A percentile compares a stretch with the other conserved stretches of the same genome.
These are phyloP conservation scores for Raddia distichophylla DNA, from an alignment of 176 grass and related monocot species.

Conservation along the genomic window DNA sequence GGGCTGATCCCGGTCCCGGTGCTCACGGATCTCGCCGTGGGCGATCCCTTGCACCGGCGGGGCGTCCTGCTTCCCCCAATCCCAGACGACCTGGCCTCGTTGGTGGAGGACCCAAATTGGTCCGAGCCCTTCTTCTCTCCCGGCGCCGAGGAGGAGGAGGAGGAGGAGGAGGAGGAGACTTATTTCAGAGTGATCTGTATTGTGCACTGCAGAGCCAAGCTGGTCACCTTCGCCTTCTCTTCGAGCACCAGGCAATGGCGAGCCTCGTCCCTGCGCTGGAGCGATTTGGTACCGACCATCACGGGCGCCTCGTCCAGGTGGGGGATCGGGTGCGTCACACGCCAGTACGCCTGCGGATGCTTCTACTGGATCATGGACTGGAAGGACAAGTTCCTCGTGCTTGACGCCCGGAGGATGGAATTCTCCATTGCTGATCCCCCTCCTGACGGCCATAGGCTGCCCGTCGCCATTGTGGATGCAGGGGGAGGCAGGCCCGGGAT, in stretches of 20 bases:
- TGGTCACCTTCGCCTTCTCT: constrained; percentile 38
- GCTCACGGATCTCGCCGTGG: constrained; percentile 40
- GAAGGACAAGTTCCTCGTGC: constrained; percentile 32
- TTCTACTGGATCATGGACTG: constrained; percentile 46
- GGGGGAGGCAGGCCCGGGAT: constrained; percentile 40
- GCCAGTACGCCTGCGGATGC: constrained; percentile 30
- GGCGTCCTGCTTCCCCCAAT: constrained; percentile 30
- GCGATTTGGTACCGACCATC: background rate
- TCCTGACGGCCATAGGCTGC: constrained; percentile 16
- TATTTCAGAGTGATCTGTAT: constrained; percentile 42
- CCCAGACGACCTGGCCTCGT: constrained; percentile 31
- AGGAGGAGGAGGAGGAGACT: background rate
- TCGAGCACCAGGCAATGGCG: constrained; percentile 28
- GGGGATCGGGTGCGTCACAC: background rate
- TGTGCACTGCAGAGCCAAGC: constrained; percentile 42
- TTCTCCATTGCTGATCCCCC: constrained; percentile 47
- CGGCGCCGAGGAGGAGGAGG: background rate
- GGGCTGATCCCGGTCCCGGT: background rate
- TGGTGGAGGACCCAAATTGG: constrained; percentile 45
- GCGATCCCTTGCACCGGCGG: constrained; percentile 45
- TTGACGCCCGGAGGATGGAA: constrained; percentile 39
- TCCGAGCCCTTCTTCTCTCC: constrained; percentile 47
- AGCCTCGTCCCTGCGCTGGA: constrained; percentile 20
- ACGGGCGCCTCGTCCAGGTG: background rate
- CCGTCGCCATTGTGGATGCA: constrained; percentile 42